phyloP scores from a whole-genome alignment of 768 basidiomycete species.

The Lyophyllum atratum region DNA sequence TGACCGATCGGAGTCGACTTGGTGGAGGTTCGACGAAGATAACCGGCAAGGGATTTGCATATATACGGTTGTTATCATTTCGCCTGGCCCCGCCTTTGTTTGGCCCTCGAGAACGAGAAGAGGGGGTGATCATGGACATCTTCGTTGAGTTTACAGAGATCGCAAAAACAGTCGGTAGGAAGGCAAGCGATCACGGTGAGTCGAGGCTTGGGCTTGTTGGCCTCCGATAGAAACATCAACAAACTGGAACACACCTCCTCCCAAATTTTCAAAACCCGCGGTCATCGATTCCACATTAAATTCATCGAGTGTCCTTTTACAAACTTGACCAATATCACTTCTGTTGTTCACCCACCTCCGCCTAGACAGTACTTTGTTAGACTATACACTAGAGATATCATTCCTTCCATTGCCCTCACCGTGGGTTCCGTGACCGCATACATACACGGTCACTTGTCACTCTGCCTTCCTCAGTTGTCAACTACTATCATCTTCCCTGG shows the following conservation, averaged over 20 bases:
- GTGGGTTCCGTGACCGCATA: background rate
- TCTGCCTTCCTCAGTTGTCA: background rate
- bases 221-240: background rate
- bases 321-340: too few species aligned
- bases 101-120: constrained; percentile 35
- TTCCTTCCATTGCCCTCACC: background rate
- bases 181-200: background rate
- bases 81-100: constrained; percentile 56
- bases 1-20: constrained; percentile 44
- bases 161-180: background rate
- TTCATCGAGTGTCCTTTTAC: too few species aligned
- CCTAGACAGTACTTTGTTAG: background rate
- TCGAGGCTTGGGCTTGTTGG: background rate
- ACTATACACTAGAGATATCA: background rate
- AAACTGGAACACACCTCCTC: background rate
- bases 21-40: constrained; percentile 45
- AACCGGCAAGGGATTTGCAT: constrained; percentile 73
- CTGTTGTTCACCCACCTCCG: too few species aligned
- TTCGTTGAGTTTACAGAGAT: background rate
- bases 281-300: too few species aligned
- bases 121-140: constrained; percentile 30
- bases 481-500: background rate
- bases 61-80: constrained; percentile 67
- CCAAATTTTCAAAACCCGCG: too few species aligned
- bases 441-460: background rate